These are phyloP conservation scores for Curvularia verruculosa DNA, from an alignment of 2,329 filamentous ascomycete species.

Conservation along the genomic window DNA sequence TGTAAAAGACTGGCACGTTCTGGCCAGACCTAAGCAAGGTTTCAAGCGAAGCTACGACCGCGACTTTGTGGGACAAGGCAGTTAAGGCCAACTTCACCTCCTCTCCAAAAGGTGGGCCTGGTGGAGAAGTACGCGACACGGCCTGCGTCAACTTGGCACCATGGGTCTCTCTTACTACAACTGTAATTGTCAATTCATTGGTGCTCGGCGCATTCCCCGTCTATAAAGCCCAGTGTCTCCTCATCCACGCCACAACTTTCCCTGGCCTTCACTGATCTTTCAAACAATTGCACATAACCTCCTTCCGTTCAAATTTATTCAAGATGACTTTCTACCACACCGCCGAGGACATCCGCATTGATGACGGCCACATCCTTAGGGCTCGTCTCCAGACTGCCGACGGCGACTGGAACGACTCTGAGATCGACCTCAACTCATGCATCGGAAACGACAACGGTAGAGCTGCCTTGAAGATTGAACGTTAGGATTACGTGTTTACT, in stretches of 20 bases:
- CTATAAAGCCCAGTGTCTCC: conserved; percentile 18
- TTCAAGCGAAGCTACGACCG: background rate
- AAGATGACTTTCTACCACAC: conserved; percentile 52
- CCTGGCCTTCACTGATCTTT: background rate
- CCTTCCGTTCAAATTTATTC: background rate
- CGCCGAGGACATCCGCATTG: conserved; percentile 56
- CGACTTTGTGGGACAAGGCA: background rate
- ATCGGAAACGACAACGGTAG: conserved; percentile 61
- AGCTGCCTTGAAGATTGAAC: no score
- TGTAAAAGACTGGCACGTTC: background rate
- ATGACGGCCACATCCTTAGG: conserved; percentile 58
- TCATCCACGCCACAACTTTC: background rate
- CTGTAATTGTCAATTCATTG: background rate
- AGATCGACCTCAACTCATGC: conserved; percentile 57
- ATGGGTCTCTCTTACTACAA: conserved; percentile 1
- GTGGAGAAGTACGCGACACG: background rate
- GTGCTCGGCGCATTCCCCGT: background rate
- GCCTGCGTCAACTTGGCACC: conserved; percentile 3
- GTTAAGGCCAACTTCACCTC: background rate
- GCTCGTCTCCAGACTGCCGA: conserved; percentile 51
- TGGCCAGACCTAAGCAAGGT: background rate
- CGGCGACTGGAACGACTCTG: conserved; percentile 54
- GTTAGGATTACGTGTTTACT: background rate
- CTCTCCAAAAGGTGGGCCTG: background rate
- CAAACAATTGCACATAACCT: background rate